Evolutionary conservation across 495 filamentous ascomycete genomes (phyloP), one percentile per base, ranked within the genome.

Genomic region (Penicillium diatomitis): DNA sequence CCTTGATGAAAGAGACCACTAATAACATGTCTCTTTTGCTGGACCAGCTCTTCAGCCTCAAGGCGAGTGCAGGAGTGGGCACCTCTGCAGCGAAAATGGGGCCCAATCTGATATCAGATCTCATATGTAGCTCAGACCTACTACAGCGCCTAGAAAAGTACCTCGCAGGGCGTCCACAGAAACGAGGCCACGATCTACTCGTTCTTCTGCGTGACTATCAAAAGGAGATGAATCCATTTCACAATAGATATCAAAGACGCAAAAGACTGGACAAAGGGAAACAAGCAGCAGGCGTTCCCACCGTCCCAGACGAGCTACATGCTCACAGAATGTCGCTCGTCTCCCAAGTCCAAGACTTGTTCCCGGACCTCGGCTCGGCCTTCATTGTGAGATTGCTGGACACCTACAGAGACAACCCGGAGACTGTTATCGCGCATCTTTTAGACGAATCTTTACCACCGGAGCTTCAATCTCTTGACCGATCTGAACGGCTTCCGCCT

Each of bases 301-400:
- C 63, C 48, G 50, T 66, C 27, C 47, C 69, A 35, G 73, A 72
- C 7, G 75, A 84, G 11, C 69, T 91, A 8, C 87, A 89, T 60
- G 68, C 88, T 38, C 88, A 95, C 68, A 82, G 77, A 30, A 83
- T 91, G 80, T 88, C 81, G 57, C 78, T 90, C 30, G 79, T 96
- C 42, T 84, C 82, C 5, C 87, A 91, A 66, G 74, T 98, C 35
- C 89, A 95, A 59, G 92, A 98, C 57, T 73, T 98, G 28, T 96
- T 98, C 65, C 89, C 92, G 0, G 80, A 91, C 49, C 75, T 98
- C 6, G 92, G 90, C 3, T 81, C 86, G 5, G 86, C 79, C 4
- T 97, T 95, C 64, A 69, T 97, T 37, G 71, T 84, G 10, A 80
- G 79, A 51, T 75, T 96, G 10, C 74, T 97, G 3, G 86, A 92